Conservation (phyloP, 768 basidiomycete genomes). For the Cystobasidium onofrii region DNA sequence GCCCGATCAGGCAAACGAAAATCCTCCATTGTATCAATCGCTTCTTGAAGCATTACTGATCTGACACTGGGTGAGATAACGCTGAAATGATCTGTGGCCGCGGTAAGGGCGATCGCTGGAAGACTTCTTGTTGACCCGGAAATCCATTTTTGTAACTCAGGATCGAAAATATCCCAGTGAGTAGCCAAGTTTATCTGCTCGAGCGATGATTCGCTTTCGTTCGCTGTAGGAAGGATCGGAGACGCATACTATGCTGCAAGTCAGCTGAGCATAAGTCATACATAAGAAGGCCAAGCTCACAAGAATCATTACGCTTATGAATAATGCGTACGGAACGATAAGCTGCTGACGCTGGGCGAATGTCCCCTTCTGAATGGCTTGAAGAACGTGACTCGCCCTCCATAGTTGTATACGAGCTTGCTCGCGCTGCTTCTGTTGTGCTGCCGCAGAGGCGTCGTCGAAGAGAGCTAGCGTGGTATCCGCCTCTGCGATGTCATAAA, state of each 20-base stretch:
- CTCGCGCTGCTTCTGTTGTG: not conserved
- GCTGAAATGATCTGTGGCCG: no score
- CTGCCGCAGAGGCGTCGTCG: not conserved
- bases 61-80: not conserved
- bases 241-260: not conserved
- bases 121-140: no score
- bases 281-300: not conserved
- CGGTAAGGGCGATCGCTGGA: no score
- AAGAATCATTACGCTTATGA: not conserved
- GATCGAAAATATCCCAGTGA: no score
- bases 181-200: no score
- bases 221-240: not conserved
- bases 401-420: not conserved
- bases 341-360: not conserved
- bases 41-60: not conserved
- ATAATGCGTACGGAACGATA: not conserved
- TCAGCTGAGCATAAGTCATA: not conserved
- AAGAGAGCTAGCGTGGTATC: not conserved
- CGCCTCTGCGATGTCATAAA: not conserved
- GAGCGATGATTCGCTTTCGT: not conserved
- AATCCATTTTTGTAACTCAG: no score
- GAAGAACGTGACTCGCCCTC: not conserved
- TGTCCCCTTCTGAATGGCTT: not conserved
- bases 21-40: not conserved
- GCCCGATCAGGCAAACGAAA: not conserved